Conservation (phyloP, 306 rosid species). For the Oxytropis ochrocephala region DNA sequence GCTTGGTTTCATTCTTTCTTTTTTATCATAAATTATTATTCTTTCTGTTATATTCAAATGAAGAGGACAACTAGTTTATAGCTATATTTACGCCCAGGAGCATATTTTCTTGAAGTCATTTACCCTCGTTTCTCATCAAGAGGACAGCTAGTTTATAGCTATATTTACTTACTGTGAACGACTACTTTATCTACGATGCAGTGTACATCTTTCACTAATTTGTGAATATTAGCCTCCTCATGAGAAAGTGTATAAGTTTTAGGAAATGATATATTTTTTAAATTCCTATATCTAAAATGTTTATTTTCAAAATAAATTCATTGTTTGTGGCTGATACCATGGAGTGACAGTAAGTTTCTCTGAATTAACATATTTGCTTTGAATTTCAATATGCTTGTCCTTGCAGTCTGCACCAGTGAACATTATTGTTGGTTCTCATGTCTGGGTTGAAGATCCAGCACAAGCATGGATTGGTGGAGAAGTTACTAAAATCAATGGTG, state of each 20-base stretch:
- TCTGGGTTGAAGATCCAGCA: constrained; percentile 90
- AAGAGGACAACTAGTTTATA: background rate
- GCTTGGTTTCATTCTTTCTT: background rate
- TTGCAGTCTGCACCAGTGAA: constrained; percentile 92
- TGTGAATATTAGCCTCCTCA: background rate
- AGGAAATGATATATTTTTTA: background rate
- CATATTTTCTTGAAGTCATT: constrained; percentile 1
- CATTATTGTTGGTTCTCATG: constrained; percentile 96
- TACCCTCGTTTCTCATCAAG: background rate
- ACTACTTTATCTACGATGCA: background rate
- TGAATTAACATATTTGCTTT: constrained; percentile 20
- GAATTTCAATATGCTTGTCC: constrained; percentile 18
- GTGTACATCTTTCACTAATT: background rate
- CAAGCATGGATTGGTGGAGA: constrained; percentile 97
- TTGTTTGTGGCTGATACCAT: background rate
- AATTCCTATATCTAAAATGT: background rate
- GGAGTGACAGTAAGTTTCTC: background rate
- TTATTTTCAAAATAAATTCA: background rate
- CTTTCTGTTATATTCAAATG: background rate
- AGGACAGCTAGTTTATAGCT: background rate
- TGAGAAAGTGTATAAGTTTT: constrained; percentile 2
- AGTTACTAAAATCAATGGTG: constrained; percentile 74
- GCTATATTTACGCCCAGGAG: constrained; percentile 7
- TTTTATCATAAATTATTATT: background rate
- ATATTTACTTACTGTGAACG: background rate